Base-by-base conservation (phyloP, 1,139 yeast species). In the Casaregolazyma lundiana region DNA sequence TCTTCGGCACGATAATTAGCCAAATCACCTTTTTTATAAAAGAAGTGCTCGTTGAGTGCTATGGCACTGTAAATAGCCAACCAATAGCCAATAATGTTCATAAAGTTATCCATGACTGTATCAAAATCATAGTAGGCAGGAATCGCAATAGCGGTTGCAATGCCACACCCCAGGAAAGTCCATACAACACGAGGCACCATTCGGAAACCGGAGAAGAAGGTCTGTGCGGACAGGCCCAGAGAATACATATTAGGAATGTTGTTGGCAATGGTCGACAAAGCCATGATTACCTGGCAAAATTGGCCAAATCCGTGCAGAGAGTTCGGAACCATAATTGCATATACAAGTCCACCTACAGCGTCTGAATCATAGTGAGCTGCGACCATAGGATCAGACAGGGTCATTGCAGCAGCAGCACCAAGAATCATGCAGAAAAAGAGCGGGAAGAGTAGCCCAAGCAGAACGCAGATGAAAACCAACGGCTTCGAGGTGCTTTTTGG, bases 231-330 rank as follows among this genome's bases (percentile, higher is more conserved):
- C 57, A 89, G 73, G 24, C 87, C 90, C 61, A 87, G 78, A 16
- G 96, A 86, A 73, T 89, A 89, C 83, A 88, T 81, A 72, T 88
- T 89, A 63, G 96, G 96, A 63, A 88, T 77, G 70, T 88, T 88
- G 75, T 88, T 88, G 57, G 96, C 85, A 49, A 89, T 80, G 41
- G 95, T 86, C 30, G 95, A 85, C 55, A 89, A 69, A 13, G 95
- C 87, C 53, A 89, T 71, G 16, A 89, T 46, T 35, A 89, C 96
- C 70, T 90, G 80, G 68, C 90, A 83, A 73, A 89, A 88, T 66
- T 87, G 81, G 51, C 97, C 97, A 56, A 89, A 89, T 6, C 89
- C 90, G 65, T 84, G 89, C 52, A 89, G 75, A 11, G 95, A 84
- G 63, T 88, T 77, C 53, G 79, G 77, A 46, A 85, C 94, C 53